Percentiles rank a stretch among this genome's conserved stretches.
phyloP scores from a whole-genome alignment of 106 monocot species.

The Posidonia australis region DNA sequence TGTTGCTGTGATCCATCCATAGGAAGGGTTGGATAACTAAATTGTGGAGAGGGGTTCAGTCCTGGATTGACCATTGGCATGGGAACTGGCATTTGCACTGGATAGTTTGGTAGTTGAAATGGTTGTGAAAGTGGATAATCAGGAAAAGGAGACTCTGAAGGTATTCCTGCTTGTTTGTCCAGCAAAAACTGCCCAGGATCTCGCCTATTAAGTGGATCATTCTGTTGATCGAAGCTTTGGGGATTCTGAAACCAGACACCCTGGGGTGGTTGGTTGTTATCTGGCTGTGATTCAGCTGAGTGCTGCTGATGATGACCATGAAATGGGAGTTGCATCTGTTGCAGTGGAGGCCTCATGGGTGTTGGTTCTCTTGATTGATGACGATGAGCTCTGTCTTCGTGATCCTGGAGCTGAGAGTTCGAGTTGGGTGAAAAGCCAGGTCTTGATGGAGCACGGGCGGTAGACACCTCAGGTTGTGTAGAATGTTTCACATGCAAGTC shows the following conservation, averaged over 20 bases:
- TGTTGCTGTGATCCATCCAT: constrained; percentile 46
- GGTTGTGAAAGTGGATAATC: constrained; percentile 22
- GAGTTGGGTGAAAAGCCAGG: constrained; percentile 49
- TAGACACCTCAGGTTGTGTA: constrained; percentile 50
- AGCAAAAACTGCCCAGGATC: constrained; percentile 22
- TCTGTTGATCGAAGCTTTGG: constrained; percentile 28
- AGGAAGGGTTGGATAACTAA: constrained; percentile 34
- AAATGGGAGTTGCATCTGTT: constrained; percentile 27
- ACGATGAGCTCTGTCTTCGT: constrained; percentile 34
- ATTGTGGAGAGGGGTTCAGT: constrained; percentile 13
- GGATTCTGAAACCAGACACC: constrained; percentile 30
- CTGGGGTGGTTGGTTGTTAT: constrained; percentile 28
- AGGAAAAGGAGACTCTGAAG: constrained; percentile 32
- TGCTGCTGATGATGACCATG: constrained; percentile 23
- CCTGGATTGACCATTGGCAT: constrained; percentile 28
- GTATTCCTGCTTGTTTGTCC: constrained; percentile 19
- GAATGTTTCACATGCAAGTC: constrained; percentile 42
- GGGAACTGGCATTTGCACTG: constrained; percentile 14
- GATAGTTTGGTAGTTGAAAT: constrained; percentile 38
- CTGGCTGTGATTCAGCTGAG: constrained; percentile 26
- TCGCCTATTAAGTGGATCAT: constrained; percentile 10
- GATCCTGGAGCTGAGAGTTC: constrained; percentile 48
- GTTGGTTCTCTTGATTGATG: constrained; percentile 54
- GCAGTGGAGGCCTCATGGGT: constrained; percentile 24
- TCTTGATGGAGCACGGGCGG: constrained; percentile 49